Conservation (phyloP, 441 rosid species). For the Brassica balearica region DNA sequence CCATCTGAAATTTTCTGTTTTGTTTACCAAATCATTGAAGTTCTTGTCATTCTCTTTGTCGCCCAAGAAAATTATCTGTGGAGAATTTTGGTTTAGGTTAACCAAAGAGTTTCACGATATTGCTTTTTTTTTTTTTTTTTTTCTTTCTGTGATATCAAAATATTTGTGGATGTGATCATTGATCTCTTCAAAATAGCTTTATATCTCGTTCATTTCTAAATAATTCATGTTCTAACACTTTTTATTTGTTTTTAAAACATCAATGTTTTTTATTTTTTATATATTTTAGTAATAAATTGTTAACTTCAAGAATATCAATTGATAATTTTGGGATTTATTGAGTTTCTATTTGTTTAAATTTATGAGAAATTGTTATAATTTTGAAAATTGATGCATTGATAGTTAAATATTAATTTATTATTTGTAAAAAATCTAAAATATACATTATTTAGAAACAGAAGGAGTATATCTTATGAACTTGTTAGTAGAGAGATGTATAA, state of each 20-base stretch:
- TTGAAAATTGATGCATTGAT: no score
- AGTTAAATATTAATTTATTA: no score
- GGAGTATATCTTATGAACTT: neutral
- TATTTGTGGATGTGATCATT: slow-evolving; percentile 1
- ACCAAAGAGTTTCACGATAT: slow-evolving; percentile 5
- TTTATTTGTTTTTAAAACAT: no score
- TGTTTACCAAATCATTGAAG: slow-evolving; percentile 40
- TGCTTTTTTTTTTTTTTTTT: neutral
- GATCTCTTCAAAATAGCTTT: neutral
- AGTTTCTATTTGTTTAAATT: no score
- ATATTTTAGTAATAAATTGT: no score
- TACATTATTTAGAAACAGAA: no score
- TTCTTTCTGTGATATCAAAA: neutral
- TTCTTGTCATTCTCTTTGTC: slow-evolving; percentile 42
- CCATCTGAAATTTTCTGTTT: slow-evolving; percentile 12
- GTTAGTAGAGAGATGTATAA: neutral
- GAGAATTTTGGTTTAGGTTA: slow-evolving; percentile 1
- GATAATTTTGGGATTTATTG: no score
- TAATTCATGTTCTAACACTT: no score
- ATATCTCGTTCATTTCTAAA: neutral
- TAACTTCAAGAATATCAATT: no score
- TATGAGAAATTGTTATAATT: no score
- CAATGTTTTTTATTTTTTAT: no score
- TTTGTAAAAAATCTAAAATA: no score
- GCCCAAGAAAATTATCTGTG: slow-evolving; percentile 1